Percentiles rank a stretch among this genome's conserved stretches.
Evolutionary conservation across 176 grass and related monocot species (phyloP).

Genomic region (Metroxylon sagu): DNA sequence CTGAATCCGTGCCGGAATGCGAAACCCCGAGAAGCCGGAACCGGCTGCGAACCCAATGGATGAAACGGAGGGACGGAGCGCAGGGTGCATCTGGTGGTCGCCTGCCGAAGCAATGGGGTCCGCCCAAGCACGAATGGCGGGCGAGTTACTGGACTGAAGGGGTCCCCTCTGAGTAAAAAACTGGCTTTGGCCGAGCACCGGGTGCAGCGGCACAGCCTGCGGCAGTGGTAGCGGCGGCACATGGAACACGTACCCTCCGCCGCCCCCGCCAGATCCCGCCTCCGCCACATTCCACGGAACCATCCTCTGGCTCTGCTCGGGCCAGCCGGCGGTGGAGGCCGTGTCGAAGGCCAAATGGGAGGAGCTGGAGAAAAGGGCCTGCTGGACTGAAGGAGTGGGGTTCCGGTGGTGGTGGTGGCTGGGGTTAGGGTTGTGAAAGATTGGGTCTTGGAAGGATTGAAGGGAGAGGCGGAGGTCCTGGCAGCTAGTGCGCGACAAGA

Average conservation of each 20-base stretch:
- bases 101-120: slow-evolving; percentile 36
- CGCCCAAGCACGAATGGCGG: slow-evolving; percentile 78
- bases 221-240: slow-evolving; percentile 34
- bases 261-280: slow-evolving; percentile 1
- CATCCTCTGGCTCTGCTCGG: slow-evolving; percentile 54
- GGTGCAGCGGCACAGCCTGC: slow-evolving; percentile 53
- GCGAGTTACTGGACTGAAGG: slow-evolving; percentile 99
- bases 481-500: slow-evolving; percentile 45
- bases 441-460: slow-evolving; percentile 71
- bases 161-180: slow-evolving; percentile 90
- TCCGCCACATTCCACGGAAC: slow-evolving; percentile 67
- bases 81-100: slow-evolving; percentile 51
- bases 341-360: slow-evolving; percentile 43
- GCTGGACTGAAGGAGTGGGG: slow-evolving; percentile 27
- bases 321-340: slow-evolving; percentile 44
- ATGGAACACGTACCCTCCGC: slow-evolving; percentile 50
- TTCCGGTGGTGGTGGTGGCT: slow-evolving; percentile 28
- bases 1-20: slow-evolving; percentile 74
- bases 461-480: slow-evolving; percentile 85
- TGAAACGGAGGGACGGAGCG: slow-evolving; percentile 34
- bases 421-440: slow-evolving; percentile 52
- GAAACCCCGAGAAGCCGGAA: slow-evolving; percentile 68
- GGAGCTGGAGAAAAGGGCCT: slow-evolving; percentile 35
- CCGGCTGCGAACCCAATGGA: slow-evolving; percentile 53
- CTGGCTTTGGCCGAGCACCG: slow-evolving; percentile 53